phyloP scores from a whole-genome alignment of 306 rosid species.

The Prunus dulcis region DNA sequence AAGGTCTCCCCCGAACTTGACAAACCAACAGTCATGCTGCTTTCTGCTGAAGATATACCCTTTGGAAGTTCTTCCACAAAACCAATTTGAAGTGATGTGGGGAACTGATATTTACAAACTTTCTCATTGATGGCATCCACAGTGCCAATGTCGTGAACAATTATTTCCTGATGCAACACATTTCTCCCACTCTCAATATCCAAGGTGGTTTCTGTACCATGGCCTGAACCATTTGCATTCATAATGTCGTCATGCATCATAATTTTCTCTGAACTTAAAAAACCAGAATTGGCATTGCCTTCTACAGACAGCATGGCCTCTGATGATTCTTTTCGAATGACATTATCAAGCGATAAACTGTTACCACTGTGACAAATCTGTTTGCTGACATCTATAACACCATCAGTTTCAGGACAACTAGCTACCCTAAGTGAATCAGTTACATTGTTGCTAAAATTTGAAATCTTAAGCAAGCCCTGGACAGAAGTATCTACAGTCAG shows the following conservation, averaged over 20 bases:
- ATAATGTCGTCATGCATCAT: conserved; percentile 27
- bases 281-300: conserved; percentile 30
- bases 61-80: conserved; percentile 31
- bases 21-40: conserved; percentile 27
- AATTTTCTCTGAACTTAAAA: conserved; percentile 30
- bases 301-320: conserved; percentile 25
- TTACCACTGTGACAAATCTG: conserved; percentile 36
- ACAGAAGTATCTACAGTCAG: conserved; percentile 35
- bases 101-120: conserved; percentile 26
- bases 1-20: conserved; percentile 35
- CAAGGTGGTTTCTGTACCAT: conserved; percentile 20
- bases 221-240: conserved; percentile 25
- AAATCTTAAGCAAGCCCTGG: conserved; percentile 24
- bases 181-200: conserved; percentile 28
- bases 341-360: conserved; percentile 27
- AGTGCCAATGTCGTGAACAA: conserved; percentile 31
- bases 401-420: conserved; percentile 33
- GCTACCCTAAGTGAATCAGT: conserved; percentile 27
- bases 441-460: conserved; percentile 26
- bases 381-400: conserved; percentile 33
- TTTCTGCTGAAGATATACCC: conserved; percentile 27
- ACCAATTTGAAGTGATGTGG: conserved; percentile 24
- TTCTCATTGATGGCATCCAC: conserved; percentile 27
- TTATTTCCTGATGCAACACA: conserved; percentile 28
- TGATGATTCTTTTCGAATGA: conserved; percentile 33